Conservation (phyloP, 345 rosid genomes). For the Hibiscus tridactylites region DNA sequence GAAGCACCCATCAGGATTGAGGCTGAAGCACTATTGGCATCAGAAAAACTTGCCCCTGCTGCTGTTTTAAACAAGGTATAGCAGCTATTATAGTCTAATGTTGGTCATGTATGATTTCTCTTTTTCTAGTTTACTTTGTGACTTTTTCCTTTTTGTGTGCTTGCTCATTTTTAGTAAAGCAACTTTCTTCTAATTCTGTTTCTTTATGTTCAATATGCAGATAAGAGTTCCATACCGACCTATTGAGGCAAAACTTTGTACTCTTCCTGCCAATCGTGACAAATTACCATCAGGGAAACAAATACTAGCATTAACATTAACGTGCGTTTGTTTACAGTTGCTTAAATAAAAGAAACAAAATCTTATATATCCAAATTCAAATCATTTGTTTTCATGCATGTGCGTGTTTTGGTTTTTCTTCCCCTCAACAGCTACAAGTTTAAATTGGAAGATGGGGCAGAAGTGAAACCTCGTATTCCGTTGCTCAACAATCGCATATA, state of each 20-base stretch:
- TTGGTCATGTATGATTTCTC: neutral
- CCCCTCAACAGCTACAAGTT: conserved; percentile 68
- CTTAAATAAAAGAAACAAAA: neutral
- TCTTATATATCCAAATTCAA: neutral
- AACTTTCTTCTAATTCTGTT: neutral
- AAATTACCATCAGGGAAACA: conserved; percentile 89
- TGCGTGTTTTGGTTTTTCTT: conserved; percentile 14
- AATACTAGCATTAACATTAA: conserved; percentile 74
- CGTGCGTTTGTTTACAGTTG: conserved; percentile 37
- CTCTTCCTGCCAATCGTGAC: conserved; percentile 68
- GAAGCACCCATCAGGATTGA: conserved; percentile 87
- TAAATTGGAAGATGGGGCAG: conserved; percentile 91
- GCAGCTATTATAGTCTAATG: neutral
- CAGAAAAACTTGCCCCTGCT: conserved; percentile 65
- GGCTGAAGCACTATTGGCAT: conserved; percentile 67
- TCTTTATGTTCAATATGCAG: conserved; percentile 28
- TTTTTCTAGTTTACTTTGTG: conserved; percentile 11
- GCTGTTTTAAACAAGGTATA: conserved; percentile 79
- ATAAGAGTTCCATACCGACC: conserved; percentile 84
- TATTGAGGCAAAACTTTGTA: conserved; percentile 57
- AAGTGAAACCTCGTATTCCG: conserved; percentile 78
- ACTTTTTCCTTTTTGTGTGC: conserved; percentile 1
- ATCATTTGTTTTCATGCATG: conserved; percentile 1
- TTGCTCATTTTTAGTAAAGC: conserved; percentile 10
- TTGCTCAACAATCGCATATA: conserved; percentile 87